Evolutionary conservation across 2,329 filamentous ascomycete genomes (phyloP), one percentile per base, ranked within the genome.

Genomic region (Cephalotrichum gorgonifer): DNA sequence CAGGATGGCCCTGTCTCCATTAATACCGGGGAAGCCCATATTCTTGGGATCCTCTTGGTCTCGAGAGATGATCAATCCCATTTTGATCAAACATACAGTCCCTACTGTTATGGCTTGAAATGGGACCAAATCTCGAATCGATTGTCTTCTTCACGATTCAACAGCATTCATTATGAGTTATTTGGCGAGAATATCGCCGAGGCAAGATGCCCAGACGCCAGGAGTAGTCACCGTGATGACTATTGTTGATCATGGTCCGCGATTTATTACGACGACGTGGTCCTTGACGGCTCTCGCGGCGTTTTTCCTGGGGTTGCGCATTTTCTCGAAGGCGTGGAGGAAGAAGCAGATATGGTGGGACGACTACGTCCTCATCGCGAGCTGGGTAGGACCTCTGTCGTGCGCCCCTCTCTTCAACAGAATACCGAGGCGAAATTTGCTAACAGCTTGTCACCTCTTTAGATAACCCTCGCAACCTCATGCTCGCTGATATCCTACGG

Each of bases 281-380:
- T 38, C 33, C 6, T 17, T 38, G 3, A 38, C 33, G 14, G n/a
- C 33, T 3, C 20, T 54, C 8, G 47, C 55, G 6, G 41, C 46
- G 6, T 43, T 49, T 11, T 56, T 57, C 39, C 46, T 57, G 6
- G 50, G 39, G 3, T 50, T 57, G 20, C 47, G 56, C 12, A 20
- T 57, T 9, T 56, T 55, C 53, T 56, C 54, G 48, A 57, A 57
- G 50, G 31, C 53, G 22, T 52, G 43, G 38, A 44, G 51, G 23
- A 28, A 35, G 22, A 51, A 52, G 42, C 44, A 49, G 20, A 47
- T 55, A n/a, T 55, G 55, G 54, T 43, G 39, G 44, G 56, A 57
- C 30, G 56, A 57, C 52, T 44, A 53, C 23, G 49, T 53, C 20
- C 50, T 57, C 25, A 46, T 55, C 26, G 51, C 51, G 20, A 49